Evolutionary conservation across 192 early-diverging fungal genomes (phyloP), one percentile per base, ranked within the genome.

Genomic region (Coemansia erecta): DNA sequence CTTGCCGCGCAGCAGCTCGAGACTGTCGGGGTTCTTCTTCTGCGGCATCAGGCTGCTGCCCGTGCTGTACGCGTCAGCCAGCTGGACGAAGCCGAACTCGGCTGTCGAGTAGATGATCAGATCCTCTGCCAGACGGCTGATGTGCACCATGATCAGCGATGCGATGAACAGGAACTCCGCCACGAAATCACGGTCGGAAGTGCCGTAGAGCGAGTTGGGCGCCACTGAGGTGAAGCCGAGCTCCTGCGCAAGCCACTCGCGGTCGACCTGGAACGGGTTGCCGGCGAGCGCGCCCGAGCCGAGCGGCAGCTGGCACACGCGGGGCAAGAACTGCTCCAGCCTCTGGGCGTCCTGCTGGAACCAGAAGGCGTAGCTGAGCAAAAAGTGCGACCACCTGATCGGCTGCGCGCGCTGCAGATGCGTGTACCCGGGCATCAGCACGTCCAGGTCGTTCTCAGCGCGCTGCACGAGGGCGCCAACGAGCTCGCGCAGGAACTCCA

Each of bases 351-450:
- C 95, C 12, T 89, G 85, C 64, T 95, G 87, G 85, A 89, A 94
- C 58, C 77, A 82, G 86, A 90, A 97, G 9, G 95, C 97, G 73
- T 97, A 90, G 54, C 86, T 84, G 28, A 99, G 72, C 41, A 99
- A 81, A 48, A 88, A 86, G 61, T 99, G 97, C 22, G 87, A 89
- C 97, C 97, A 99, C 37, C 94, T 89, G 59, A 99, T 97, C 8
- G 97, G 97, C 82, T 99, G 97, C 6, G 95, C 97, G 17, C 94
- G 82, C 86, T 94, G 97, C 67, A 99, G 64, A 72, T 99, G 97
- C n/a, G 97, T 99, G 82, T 97, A 99, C 0, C 97, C 97, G 37
- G 97, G 97, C 93, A 99, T 95, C 53, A 99, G 64, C n/a, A 94
- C 87, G 71, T 97, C 90, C 11, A 97, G 84, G 64, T 99, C 97